Evolutionary conservation across 805 yeast species (phyloP).

Genomic region (Metschnikowia proteae): DNA sequence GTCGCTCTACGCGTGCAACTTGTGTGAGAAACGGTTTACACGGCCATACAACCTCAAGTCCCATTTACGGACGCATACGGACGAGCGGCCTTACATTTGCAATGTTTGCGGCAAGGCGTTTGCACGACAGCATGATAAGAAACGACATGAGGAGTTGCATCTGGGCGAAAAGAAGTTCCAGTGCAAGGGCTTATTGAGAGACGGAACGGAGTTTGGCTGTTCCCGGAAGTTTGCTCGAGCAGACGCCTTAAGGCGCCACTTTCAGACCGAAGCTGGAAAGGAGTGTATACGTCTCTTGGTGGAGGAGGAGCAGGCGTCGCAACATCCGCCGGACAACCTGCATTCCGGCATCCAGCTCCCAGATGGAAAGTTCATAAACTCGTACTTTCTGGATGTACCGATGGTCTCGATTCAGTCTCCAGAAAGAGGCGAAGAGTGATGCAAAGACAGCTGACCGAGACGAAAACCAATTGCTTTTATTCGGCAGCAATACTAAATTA

Average conservation of each 20-base stretch:
- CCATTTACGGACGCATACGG: constrained; percentile 86
- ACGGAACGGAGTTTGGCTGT: constrained; percentile 46
- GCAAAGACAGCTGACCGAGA: no score
- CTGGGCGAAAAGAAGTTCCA: constrained; percentile 71
- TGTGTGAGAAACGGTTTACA: constrained; percentile 85
- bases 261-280: constrained; percentile 46
- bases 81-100: constrained; percentile 75
- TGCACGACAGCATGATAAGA: constrained; percentile 45
- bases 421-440: not conserved
- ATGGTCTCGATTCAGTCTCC: constrained; percentile 42
- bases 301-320: constrained; percentile 39
- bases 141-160: constrained; percentile 54
- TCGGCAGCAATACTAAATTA: no score
- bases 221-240: constrained; percentile 46
- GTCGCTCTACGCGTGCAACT: constrained; percentile 68
- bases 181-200: constrained; percentile 61
- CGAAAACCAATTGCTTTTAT: no score
- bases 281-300: constrained; percentile 38
- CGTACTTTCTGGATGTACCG: constrained; percentile 20
- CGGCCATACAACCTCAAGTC: constrained; percentile 91
- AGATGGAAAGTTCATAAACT: constrained; percentile 18
- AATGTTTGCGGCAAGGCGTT: constrained; percentile 74
- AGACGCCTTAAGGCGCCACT: constrained; percentile 43
- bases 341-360: constrained; percentile 19
- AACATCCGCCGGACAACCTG: constrained; percentile 6